phyloP scores from a whole-genome alignment of 2,329 filamentous ascomycete species.

The Epichloe hybrida region DNA sequence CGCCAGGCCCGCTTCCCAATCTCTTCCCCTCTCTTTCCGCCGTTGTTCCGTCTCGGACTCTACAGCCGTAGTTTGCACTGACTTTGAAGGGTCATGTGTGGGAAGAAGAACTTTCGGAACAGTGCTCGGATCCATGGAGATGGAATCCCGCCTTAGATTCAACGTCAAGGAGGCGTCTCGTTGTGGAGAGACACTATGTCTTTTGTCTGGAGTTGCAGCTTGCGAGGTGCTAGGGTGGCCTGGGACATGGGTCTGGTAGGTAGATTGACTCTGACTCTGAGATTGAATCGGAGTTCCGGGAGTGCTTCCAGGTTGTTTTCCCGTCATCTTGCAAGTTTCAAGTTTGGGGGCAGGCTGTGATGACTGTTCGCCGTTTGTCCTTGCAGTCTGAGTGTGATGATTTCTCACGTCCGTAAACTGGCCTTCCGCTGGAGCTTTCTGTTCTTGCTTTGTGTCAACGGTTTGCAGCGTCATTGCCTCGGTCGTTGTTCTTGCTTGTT shows the following conservation, averaged over 20 bases:
- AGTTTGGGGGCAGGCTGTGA: neutral
- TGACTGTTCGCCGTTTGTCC: neutral
- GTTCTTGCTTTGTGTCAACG: constrained; percentile 1
- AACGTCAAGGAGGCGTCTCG: constrained; percentile 14
- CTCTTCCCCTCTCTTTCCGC: neutral
- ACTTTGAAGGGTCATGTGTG: constrained; percentile 7
- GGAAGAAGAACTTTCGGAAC: constrained; percentile 13
- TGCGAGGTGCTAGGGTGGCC: constrained; percentile 1
- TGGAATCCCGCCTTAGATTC: constrained; percentile 9
- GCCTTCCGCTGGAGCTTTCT: neutral
- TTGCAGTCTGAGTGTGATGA: neutral
- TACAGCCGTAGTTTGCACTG: neutral
- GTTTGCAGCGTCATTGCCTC: neutral
- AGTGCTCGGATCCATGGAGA: constrained; percentile 9
- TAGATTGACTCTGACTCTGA: neutral
- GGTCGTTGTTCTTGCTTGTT: neutral
- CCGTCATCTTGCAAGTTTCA: constrained; percentile 7
- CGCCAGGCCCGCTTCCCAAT: neutral
- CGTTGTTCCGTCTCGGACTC: neutral
- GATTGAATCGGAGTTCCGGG: neutral
- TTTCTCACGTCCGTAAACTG: neutral
- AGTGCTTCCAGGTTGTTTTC: constrained; percentile 5
- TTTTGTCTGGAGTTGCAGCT: constrained; percentile 3
- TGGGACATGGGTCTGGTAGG: constrained; percentile 8
- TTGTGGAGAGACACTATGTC: constrained; percentile 11